Percentiles rank a stretch among this genome's conserved stretches.
These are phyloP conservation scores for Ammopiptanthus mongolicus DNA, from an alignment of 306 rosid genomes.

Conservation along the genomic window DNA sequence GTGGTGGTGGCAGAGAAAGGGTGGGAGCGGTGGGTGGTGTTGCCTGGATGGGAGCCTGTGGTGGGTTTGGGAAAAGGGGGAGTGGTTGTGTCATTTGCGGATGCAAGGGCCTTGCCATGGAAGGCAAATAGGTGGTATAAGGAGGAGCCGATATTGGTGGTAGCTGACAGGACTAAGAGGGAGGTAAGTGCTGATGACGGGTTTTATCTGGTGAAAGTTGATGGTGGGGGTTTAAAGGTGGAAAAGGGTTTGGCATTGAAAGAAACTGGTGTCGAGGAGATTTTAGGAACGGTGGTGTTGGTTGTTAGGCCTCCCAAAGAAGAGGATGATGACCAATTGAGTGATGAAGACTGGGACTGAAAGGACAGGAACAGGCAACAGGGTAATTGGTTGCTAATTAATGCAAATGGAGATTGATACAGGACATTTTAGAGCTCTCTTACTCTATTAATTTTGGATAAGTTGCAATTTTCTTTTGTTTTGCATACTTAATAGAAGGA, in stretches of 20 bases:
- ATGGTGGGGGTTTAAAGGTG: conserved; percentile 46
- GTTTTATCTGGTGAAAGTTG: conserved; percentile 48
- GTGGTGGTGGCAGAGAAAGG: conserved; percentile 77
- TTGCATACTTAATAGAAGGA: conserved; percentile 3
- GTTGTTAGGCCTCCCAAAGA: conserved; percentile 85
- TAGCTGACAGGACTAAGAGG: conserved; percentile 50
- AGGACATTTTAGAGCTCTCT: background rate
- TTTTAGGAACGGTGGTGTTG: conserved; percentile 64
- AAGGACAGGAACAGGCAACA: background rate
- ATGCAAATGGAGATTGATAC: conserved; percentile 17
- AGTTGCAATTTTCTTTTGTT: conserved; percentile 17
- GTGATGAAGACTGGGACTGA: conserved; percentile 88
- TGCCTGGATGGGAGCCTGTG: conserved; percentile 73
- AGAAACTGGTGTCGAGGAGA: conserved; percentile 41
- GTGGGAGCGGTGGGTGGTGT: conserved; percentile 82
- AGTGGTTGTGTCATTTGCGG: conserved; percentile 59
- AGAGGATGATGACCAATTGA: conserved; percentile 42
- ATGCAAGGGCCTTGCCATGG: conserved; percentile 86
- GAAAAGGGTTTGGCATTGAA: conserved; percentile 64
- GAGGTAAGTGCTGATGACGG: conserved; percentile 58
- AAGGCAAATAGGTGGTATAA: conserved; percentile 66
- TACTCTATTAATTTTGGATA: background rate
- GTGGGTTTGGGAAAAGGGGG: conserved; percentile 48
- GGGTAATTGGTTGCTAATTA: background rate
- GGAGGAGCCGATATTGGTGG: conserved; percentile 84